phyloP scores from a whole-genome alignment of 306 rosid species.

The Carpinus viminea region DNA sequence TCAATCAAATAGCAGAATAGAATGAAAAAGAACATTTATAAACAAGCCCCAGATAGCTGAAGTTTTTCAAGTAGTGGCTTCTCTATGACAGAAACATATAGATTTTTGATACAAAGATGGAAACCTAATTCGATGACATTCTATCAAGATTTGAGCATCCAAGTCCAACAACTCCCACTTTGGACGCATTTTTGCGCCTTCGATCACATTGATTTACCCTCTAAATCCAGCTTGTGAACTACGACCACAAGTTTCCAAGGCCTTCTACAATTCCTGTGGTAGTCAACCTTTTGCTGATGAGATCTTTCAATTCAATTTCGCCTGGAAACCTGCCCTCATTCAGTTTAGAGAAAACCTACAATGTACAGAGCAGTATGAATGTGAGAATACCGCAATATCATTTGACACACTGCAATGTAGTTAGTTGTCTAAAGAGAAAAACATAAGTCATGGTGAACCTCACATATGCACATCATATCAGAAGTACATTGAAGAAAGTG shows the following conservation, averaged over 20 bases:
- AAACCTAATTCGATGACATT: constrained; percentile 21
- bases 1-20: background rate
- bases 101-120: constrained; percentile 9
- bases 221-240: constrained; percentile 8
- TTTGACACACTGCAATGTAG: background rate
- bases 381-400: constrained; percentile 25
- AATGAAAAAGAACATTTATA: background rate
- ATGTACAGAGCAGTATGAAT: constrained; percentile 23
- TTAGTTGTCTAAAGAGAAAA: background rate
- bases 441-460: background rate
- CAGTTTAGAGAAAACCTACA: constrained; percentile 81
- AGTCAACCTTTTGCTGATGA: constrained; percentile 43
- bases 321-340: constrained; percentile 75
- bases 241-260: constrained; percentile 32
- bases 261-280: constrained; percentile 43
- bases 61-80: constrained; percentile 11
- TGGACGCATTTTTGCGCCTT: constrained; percentile 16
- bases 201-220: constrained; percentile 12
- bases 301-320: constrained; percentile 68
- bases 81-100: constrained; percentile 16
- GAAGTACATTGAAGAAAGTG: background rate
- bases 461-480: background rate
- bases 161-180: constrained; percentile 25
- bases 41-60: background rate
- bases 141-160: constrained; percentile 3